These are phyloP conservation scores for Effrenium voratum DNA, from an alignment of 73 alveolate genomes.

Conservation along the genomic window DNA sequence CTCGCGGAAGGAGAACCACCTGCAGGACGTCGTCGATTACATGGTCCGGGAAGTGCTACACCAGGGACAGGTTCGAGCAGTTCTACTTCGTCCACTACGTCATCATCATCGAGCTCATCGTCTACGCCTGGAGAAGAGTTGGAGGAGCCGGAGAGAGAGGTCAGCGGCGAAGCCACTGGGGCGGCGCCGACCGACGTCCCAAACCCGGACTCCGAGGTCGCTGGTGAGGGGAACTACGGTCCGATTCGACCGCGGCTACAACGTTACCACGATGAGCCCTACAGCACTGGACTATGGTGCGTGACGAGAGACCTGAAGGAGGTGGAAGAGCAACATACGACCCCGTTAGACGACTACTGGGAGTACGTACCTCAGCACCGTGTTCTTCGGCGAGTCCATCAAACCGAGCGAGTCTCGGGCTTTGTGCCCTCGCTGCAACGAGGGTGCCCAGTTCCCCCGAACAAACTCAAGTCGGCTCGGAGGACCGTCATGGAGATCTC, in stretches of 20 bases:
- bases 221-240: background rate
- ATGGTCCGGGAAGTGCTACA: too few relatives aligned
- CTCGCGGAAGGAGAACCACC: background rate
- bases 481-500: background rate
- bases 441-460: background rate
- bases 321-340: background rate
- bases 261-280: background rate
- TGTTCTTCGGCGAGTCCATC: background rate
- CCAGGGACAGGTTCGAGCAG: too few relatives aligned
- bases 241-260: too few relatives aligned
- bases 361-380: background rate
- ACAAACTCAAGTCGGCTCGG: background rate
- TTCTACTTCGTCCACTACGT: background rate
- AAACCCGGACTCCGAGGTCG: background rate
- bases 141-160: background rate
- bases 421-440: background rate
- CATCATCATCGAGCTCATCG: background rate
- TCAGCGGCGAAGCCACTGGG: background rate
- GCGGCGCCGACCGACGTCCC: background rate
- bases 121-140: background rate
- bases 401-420: background rate
- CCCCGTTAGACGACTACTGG: background rate
- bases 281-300: background rate
- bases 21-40: too few relatives aligned
- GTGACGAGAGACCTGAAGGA: background rate